Evolutionary conservation across 2,329 filamentous ascomycete species (phyloP).

Genomic region (Penicillium fuscoglaucum): DNA sequence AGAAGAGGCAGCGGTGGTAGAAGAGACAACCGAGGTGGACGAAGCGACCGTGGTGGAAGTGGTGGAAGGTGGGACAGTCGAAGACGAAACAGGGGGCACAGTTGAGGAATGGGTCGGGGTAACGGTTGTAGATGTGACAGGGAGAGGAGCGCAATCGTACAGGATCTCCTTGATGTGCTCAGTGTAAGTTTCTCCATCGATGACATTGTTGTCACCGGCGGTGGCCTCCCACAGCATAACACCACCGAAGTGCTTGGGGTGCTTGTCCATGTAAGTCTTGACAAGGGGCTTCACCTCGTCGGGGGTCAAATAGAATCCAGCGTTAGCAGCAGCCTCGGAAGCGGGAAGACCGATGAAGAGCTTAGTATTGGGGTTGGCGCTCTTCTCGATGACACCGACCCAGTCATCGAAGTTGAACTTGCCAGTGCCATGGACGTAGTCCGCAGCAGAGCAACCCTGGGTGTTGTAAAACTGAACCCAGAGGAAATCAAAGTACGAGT

Average conservation of each 20-base stretch:
- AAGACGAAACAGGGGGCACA: conserved; percentile 1
- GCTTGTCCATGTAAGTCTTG: conserved; percentile 42
- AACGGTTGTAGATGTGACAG: conserved; percentile 15
- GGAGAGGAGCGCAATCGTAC: conserved; percentile 24
- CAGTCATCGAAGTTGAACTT: conserved; percentile 52
- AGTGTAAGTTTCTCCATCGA: conserved; percentile 48
- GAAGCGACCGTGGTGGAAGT: conserved; percentile 3
- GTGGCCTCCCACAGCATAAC: conserved; percentile 62
- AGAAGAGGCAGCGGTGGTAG: conserved; percentile 1
- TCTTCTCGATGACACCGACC: conserved; percentile 40
- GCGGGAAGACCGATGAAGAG: conserved; percentile 56
- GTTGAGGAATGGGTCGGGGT: conserved; percentile 14
- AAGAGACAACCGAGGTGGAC: neutral
- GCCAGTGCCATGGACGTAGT: conserved; percentile 39
- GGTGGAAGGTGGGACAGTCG: neutral
- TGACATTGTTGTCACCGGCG: conserved; percentile 47
- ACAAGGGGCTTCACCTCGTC: conserved; percentile 49
- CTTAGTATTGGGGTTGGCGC: conserved; percentile 49
- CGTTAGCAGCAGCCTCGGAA: conserved; percentile 29
- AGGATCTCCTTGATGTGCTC: conserved; percentile 52
- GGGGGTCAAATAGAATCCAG: conserved; percentile 50
- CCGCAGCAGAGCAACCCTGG: conserved; percentile 50
- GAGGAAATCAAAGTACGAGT: conserved; percentile 53
- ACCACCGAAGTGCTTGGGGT: conserved; percentile 54
- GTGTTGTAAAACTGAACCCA: conserved; percentile 61